phyloP scores from a whole-genome alignment of 495 filamentous ascomycete genomes.

The Annulohypoxylon stygium region DNA sequence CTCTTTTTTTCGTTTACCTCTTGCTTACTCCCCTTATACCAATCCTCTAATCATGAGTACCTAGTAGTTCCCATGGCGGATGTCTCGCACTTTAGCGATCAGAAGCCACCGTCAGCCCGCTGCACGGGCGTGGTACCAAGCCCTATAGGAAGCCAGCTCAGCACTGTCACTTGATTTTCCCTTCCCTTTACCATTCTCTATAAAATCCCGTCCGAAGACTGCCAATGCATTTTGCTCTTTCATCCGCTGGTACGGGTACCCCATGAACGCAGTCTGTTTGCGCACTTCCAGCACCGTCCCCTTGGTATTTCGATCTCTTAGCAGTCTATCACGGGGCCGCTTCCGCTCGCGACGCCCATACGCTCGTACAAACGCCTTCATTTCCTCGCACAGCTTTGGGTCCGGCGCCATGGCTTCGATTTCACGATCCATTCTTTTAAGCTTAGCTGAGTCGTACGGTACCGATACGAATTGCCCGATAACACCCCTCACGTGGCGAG shows the following conservation, averaged over 20 bases:
- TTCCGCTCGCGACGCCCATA: slow-evolving; percentile 71
- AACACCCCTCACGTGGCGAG: slow-evolving; percentile 55
- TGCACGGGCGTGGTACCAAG: slow-evolving; percentile 37
- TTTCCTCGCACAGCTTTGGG: slow-evolving; percentile 50
- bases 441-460: slow-evolving; percentile 59
- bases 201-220: not conserved
- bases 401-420: slow-evolving; percentile 53
- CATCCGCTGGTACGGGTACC: slow-evolving; percentile 82
- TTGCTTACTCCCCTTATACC: not conserved
- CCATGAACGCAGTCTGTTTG: slow-evolving; percentile 84
- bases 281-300: slow-evolving; percentile 79
- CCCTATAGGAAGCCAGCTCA: slow-evolving; percentile 36
- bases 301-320: slow-evolving; percentile 76
- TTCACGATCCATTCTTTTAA: slow-evolving; percentile 60
- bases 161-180: slow-evolving; percentile 22
- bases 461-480: slow-evolving; percentile 56
- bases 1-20: not conserved
- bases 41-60: slow-evolving; percentile 2
- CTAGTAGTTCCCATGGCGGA: not conserved
- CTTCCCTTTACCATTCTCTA: slow-evolving; percentile 29
- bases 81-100: not conserved
- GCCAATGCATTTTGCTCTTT: slow-evolving; percentile 25
- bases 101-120: slow-evolving; percentile 23
- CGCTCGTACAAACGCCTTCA: slow-evolving; percentile 56
- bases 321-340: slow-evolving; percentile 80